Percentiles rank a stretch among this genome's conserved stretches.
These are phyloP conservation scores for Persicaria tinctoria DNA, from an alignment of 148 eudicot genomes.

Conservation along the genomic window DNA sequence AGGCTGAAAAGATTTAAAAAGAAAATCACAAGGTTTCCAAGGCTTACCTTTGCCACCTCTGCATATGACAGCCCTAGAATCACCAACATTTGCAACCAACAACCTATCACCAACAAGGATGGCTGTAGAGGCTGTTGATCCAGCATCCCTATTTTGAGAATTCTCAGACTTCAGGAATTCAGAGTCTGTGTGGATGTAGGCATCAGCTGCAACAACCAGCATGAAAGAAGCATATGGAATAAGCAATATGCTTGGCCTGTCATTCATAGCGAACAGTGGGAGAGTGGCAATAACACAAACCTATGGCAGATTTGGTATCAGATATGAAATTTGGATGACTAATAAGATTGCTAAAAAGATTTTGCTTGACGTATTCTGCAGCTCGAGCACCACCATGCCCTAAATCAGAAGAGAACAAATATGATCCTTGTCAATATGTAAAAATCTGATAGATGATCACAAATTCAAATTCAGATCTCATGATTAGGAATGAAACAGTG, in stretches of 20 bases:
- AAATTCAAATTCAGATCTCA: not conserved
- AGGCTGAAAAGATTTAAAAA: not conserved
- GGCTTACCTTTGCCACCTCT: conserved; percentile 78
- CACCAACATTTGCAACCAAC: conserved; percentile 96
- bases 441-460: not conserved
- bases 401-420: conserved; percentile 18
- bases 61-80: conserved; percentile 93
- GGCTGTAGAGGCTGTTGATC: conserved; percentile 98
- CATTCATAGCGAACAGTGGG: not conserved
- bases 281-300: conserved; percentile 27
- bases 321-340: conserved; percentile 91
- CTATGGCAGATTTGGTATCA: conserved; percentile 94
- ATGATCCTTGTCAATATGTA: not conserved
- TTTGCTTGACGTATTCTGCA: conserved; percentile 88
- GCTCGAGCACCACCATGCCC: conserved; percentile 99
- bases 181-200: conserved; percentile 84
- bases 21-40: not conserved
- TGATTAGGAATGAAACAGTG: not conserved
- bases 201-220: conserved; percentile 57
- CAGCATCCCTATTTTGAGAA: conserved; percentile 83
- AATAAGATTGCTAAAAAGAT: conserved; percentile 87
- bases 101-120: conserved; percentile 94
- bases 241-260: not conserved
- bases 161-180: conserved; percentile 88
- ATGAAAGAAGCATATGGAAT: not conserved